Evolutionary conservation across 2,329 filamentous ascomycete genomes (phyloP), one percentile per base, ranked within the genome.

Genomic region (Pyrenophora graminea): DNA sequence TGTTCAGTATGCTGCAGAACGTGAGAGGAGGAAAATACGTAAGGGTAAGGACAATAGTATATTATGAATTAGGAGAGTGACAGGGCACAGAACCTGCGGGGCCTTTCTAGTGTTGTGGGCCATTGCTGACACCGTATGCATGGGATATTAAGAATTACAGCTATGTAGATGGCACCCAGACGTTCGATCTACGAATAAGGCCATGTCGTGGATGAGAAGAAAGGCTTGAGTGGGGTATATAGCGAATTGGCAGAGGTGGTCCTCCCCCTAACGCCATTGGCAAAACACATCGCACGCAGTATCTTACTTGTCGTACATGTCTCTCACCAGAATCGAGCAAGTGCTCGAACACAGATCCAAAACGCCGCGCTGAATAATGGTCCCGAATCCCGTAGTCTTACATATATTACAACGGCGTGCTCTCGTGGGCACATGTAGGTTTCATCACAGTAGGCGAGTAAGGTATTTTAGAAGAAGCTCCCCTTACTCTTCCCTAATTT

Each of bases 171-270:
- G 10, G 32, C 12, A 23, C 27, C 10, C 5, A 17, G 30, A 15
- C 27, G 43, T 47, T 40, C 38, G 38, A 10, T 45, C 37, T 19
- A 47, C 42, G 38, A 41, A 51, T 45, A 31, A 12, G 10, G 17
- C 27, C 33, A 19, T 32, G 15, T 48, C 31, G 10, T 32, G 39
- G 34, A 48, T 2, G 19, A 47, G 13, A 9, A 27, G 38, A 39
- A 32, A 21, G 43, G 43, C 49, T 37, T 39, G 49, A 52, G 49
- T 52, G 45, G 49, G 49, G 49, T 52, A 52, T 52, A 52, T 39
- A 27, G 40, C 34, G 39, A 52, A 39, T 45, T 45, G 31, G 45
- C 45, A 27, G 23, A 27, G 41, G 33, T 23, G 36, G 21, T 1
- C 30, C 38, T 31, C 31, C 18, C 17, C 27, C 32, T 21, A 39